Percentiles rank a stretch among this genome's conserved stretches.
Evolutionary conservation across 1,284 basidiomycete genomes (phyloP).

Genomic region (Coriolopsis trogii): DNA sequence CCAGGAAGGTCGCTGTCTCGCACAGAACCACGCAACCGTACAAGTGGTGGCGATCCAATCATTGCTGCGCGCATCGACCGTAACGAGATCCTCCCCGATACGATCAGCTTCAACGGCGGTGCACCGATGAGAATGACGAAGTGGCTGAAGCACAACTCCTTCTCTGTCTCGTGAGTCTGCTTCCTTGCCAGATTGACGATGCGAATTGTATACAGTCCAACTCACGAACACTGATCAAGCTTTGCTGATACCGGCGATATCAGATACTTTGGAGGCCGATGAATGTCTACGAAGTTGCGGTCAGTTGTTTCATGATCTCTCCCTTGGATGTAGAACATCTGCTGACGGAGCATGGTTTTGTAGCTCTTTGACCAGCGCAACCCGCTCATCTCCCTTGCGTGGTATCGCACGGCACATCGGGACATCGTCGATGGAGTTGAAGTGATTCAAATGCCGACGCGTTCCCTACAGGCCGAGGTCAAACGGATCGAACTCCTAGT

Average conservation of each 20-base stretch:
- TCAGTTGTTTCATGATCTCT: too few relatives aligned
- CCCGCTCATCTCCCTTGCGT: slow-evolving; percentile 12
- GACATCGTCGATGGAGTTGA: slow-evolving; percentile 1
- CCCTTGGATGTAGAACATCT: too few relatives aligned
- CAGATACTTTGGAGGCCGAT: slow-evolving; percentile 14
- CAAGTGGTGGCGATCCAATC: neutral
- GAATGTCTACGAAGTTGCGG: slow-evolving; percentile 10
- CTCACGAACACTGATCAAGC: neutral
- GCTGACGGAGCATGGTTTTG: too few relatives aligned
- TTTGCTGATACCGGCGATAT: neutral
- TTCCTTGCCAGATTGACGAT: neutral
- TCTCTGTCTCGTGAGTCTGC: slow-evolving; percentile 4
- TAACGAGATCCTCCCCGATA: slow-evolving; percentile 15
- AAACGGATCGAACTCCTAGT: slow-evolving; percentile 10
- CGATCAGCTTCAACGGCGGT: slow-evolving; percentile 11
- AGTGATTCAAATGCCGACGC: slow-evolving; percentile 2
- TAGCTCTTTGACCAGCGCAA: slow-evolving; percentile 7
- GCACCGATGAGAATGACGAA: slow-evolving; percentile 9
- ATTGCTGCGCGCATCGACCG: slow-evolving; percentile 13
- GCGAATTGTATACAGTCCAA: too few relatives aligned
- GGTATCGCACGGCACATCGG: slow-evolving; percentile 10
- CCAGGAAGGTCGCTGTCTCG: neutral
- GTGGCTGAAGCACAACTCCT: slow-evolving; percentile 13
- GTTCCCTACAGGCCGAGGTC: slow-evolving; percentile 11
- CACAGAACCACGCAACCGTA: slow-evolving; percentile 8